These are phyloP conservation scores for Monosporascus sp. DNA, from an alignment of 2,329 filamentous ascomycete genomes.

Conservation along the genomic window DNA sequence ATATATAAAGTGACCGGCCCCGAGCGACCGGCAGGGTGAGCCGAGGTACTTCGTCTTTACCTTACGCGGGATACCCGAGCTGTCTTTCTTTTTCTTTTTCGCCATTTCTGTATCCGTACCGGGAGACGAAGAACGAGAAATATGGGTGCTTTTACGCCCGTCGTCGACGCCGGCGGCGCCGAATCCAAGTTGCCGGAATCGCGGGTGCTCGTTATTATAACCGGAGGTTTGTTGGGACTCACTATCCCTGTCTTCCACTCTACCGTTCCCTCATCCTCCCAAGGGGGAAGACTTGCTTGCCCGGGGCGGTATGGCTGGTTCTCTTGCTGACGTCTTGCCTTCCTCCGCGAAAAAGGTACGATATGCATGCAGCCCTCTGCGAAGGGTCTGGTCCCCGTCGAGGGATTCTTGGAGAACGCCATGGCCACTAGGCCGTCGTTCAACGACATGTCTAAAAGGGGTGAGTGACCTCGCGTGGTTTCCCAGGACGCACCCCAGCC, in stretches of 20 bases:
- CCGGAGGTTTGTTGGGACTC: conserved; percentile 65
- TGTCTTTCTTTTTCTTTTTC: no score
- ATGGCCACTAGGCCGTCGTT: conserved; percentile 80
- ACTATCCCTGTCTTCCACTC: conserved; percentile 22
- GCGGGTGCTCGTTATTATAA: conserved; percentile 84
- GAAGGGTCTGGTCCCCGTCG: conserved; percentile 73
- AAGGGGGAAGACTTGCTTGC: conserved; percentile 3
- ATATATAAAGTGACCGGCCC: no score
- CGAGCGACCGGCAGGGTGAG: no score
- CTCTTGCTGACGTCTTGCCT: no score
- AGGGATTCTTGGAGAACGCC: conserved; percentile 75
- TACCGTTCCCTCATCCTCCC: background rate
- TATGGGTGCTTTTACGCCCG: conserved; percentile 20
- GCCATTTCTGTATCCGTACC: background rate
- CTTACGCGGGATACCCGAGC: no score
- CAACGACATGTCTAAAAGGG: conserved; percentile 64
- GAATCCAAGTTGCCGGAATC: conserved; percentile 58
- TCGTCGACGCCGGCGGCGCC: conserved; percentile 15
- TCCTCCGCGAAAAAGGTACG: conserved; percentile 40
- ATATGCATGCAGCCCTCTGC: conserved; percentile 87
- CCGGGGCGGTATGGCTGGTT: background rate
- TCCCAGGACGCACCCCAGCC: conserved; percentile 2
- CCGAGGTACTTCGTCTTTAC: no score
- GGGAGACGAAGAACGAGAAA: background rate
- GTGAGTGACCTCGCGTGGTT: conserved; percentile 20